Conservation (phyloP, 768 basidiomycete genomes). For the Clavaria fumosa region DNA sequence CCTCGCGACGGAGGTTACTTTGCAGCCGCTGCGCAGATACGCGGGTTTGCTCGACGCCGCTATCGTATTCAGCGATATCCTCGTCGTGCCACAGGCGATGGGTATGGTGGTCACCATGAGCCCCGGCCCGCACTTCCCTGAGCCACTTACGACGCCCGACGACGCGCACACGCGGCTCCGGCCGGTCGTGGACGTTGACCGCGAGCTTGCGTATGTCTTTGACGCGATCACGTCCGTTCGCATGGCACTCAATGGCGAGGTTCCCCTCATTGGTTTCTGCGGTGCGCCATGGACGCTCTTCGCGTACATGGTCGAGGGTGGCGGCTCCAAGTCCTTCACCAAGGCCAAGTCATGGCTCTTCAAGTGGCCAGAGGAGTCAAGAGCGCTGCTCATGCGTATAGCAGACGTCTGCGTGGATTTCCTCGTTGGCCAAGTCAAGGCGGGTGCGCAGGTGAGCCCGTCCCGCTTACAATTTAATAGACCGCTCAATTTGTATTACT, state of each 20-base stretch:
- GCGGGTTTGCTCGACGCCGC: constrained; percentile 79
- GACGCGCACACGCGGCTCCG: constrained; percentile 47
- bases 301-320: constrained; percentile 97
- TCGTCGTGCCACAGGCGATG: constrained; percentile 95
- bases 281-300: constrained; percentile 98
- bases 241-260: constrained; percentile 64
- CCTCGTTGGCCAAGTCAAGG: constrained; percentile 83
- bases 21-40: constrained; percentile 89
- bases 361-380: constrained; percentile 74
- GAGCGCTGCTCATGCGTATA: constrained; percentile 58
- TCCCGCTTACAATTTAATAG: neutral
- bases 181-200: constrained; percentile 55
- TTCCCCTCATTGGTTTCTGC: constrained; percentile 93
- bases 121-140: constrained; percentile 78
- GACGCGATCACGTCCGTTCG: constrained; percentile 82
- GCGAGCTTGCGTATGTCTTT: constrained; percentile 84
- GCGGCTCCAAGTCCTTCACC: constrained; percentile 77
- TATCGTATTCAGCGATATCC: constrained; percentile 97
- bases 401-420: constrained; percentile 85
- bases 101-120: constrained; percentile 94
- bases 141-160: constrained; percentile 63
- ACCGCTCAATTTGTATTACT: too few relatives aligned
- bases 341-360: constrained; percentile 93
- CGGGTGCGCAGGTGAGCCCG: constrained; percentile 79
- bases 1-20: constrained; percentile 76